phyloP scores from a whole-genome alignment of 2,329 filamentous ascomycete species.

The Didymella exigua region DNA sequence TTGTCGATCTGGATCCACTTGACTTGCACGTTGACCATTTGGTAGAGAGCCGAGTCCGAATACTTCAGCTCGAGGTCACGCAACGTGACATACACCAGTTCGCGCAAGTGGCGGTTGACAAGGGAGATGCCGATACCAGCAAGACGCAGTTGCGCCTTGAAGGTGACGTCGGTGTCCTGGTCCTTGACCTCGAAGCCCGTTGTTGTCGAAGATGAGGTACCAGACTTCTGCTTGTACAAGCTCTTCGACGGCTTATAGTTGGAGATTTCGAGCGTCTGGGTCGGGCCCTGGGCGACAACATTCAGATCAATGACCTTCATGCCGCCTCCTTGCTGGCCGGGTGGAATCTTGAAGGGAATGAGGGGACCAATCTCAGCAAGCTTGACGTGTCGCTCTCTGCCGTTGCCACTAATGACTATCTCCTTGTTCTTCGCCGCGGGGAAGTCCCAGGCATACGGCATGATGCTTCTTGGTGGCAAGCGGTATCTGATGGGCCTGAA shows the following conservation, averaged over 20 bases:
- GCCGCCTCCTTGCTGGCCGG: slow-evolving; percentile 64
- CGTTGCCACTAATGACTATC: slow-evolving; percentile 78
- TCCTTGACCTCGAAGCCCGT: slow-evolving; percentile 93
- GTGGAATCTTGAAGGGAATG: slow-evolving; percentile 87
- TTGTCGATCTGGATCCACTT: slow-evolving; percentile 99
- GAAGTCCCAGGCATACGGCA: slow-evolving; percentile 99
- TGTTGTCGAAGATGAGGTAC: slow-evolving; percentile 63
- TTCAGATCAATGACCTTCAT: slow-evolving; percentile 96
- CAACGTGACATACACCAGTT: slow-evolving; percentile 92
- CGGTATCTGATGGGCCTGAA: slow-evolving; percentile 94
- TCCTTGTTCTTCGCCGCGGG: slow-evolving; percentile 97
- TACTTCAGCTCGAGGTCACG: slow-evolving; percentile 90
- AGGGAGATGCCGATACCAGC: slow-evolving; percentile 92
- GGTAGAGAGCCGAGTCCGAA: slow-evolving; percentile 89
- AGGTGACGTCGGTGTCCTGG: slow-evolving; percentile 83
- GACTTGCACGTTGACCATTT: slow-evolving; percentile 86
- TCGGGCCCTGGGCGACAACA: slow-evolving; percentile 92
- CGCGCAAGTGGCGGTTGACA: slow-evolving; percentile 88
- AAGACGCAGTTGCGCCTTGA: slow-evolving; percentile 85
- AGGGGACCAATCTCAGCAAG: slow-evolving; percentile 95
- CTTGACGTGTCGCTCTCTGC: slow-evolving; percentile 88
- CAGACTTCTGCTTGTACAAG: slow-evolving; percentile 75
- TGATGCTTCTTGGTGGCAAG: slow-evolving; percentile 90
- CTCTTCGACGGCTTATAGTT: slow-evolving; percentile 95
- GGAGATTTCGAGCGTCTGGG: slow-evolving; percentile 89